Base-by-base conservation (phyloP, 2,329 filamentous ascomycete genomes). In the Cadophora malorum region DNA sequence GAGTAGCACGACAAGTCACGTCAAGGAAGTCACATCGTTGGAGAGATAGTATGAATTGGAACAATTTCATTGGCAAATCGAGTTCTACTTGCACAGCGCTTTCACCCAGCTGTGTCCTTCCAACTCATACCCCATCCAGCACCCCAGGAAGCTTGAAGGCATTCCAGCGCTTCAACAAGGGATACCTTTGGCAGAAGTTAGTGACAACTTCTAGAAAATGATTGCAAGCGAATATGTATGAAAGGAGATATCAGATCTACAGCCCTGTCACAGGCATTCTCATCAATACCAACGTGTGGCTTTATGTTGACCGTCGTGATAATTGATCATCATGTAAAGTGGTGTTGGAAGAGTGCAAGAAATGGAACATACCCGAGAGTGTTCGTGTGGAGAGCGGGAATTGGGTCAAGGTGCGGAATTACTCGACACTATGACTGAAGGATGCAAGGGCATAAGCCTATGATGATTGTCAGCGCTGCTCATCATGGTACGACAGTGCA, bases 271-370 rank as follows among this genome's bases (percentile, higher is more conserved):
- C 83, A 88, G 90, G 90, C 89, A 81, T 83, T 89, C 83, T 93
- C 91, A 92, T 92, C 91, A 93, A 91, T 82, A 93, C 91, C 91
- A 91, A 93, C 91, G 91, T 93, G 91, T 64, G 63, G 63, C 63
- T 56, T 63, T 64, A 64, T 64, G 63, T 64, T 58, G 63, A 64
- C 63, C 63, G 63, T 64, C 63, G 63, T 64, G 63, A 64, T 64
- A 92, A 81, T 84, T 83, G 85, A 87, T 91, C 89, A 91, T 91
- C 89, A 90, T 90, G 71, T 81, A 79, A 85, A 76, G 70, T 71
- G 56, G n/a, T 33, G 25, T 33, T 55, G 52, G 28, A 16, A 41
- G 6, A 63, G 53, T 68, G 67, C 14, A n/a, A 33, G 31, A 8
- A 21, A 41, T 53, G 9, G 6, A 41, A 65, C 73, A 60, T 74